Conservation (phyloP, 805 yeast species). For the Lachancea mirantina region DNA sequence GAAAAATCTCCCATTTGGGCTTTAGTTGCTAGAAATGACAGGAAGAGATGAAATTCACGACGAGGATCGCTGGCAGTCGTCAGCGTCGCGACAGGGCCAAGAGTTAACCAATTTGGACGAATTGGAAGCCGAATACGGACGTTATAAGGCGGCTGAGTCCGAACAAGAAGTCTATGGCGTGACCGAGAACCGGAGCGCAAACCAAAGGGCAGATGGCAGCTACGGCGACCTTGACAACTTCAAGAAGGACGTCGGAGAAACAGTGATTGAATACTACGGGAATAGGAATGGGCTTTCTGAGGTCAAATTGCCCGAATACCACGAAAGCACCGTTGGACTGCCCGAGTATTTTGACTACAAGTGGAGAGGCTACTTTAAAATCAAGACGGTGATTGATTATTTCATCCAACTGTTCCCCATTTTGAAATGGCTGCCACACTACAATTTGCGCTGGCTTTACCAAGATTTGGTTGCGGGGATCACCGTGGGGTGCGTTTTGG, state of each 20-base stretch:
- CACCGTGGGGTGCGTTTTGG: slow-evolving; percentile 87
- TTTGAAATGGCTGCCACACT: slow-evolving; percentile 74
- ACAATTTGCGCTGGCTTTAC: slow-evolving; percentile 70
- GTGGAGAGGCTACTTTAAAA: slow-evolving; percentile 29
- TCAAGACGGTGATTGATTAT: slow-evolving; percentile 38
- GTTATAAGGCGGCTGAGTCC: slow-evolving; percentile 16
- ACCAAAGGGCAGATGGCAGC: background rate
- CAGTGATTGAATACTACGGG: slow-evolving; percentile 8
- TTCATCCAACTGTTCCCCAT: slow-evolving; percentile 69
- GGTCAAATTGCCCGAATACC: slow-evolving; percentile 19
- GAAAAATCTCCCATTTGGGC: too few relatives aligned
- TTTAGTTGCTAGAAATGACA: too few relatives aligned
- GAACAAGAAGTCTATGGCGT: background rate
- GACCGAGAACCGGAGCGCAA: background rate
- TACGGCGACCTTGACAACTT: slow-evolving; percentile 8
- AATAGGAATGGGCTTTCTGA: slow-evolving; percentile 2
- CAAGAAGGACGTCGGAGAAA: slow-evolving; percentile 3
- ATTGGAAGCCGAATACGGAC: slow-evolving; percentile 25
- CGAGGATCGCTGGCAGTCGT: too few relatives aligned
- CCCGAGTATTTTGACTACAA: too few relatives aligned
- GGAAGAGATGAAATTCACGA: too few relatives aligned
- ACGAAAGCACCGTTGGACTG: slow-evolving; percentile 11
- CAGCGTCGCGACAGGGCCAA: too few relatives aligned
- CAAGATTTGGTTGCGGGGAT: slow-evolving; percentile 87
- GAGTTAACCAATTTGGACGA: slow-evolving; percentile 24